phyloP scores from a whole-genome alignment of 2,329 filamentous ascomycete genomes.

The Penicillium decumbens region DNA sequence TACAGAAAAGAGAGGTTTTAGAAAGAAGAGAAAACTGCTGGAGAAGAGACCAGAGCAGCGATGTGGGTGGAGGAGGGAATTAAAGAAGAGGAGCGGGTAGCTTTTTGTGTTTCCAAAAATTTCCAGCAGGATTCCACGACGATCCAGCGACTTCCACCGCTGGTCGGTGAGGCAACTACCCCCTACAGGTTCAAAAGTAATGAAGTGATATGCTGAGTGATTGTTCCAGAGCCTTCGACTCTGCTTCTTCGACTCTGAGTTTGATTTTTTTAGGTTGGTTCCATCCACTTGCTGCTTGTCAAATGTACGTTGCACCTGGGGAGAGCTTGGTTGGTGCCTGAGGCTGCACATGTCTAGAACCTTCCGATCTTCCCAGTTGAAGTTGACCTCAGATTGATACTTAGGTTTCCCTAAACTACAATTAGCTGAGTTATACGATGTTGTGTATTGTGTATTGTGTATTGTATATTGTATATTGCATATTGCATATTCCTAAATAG shows the following conservation, averaged over 20 bases:
- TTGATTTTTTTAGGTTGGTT: neutral
- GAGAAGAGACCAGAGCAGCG: conserved; percentile 18
- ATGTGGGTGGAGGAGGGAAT: conserved; percentile 10
- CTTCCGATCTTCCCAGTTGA: conserved; percentile 17
- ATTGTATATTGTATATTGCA: neutral
- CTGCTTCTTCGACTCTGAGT: neutral
- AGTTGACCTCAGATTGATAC: too few relatives aligned
- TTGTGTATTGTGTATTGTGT: too few relatives aligned
- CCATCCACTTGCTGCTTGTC: neutral
- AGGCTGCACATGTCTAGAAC: conserved; percentile 29
- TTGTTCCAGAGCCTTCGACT: conserved; percentile 22
- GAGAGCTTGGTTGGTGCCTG: conserved; percentile 10
- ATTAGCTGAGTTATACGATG: too few relatives aligned
- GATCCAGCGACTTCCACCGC: conserved; percentile 40
- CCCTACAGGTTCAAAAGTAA: neutral
- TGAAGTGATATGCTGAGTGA: neutral
- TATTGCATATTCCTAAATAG: neutral
- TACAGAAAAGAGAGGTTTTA: conserved; percentile 8
- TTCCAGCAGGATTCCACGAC: conserved; percentile 35
- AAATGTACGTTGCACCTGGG: neutral
- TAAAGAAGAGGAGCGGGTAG: conserved; percentile 17
- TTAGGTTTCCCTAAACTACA: too few relatives aligned
- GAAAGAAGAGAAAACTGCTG: conserved; percentile 21
- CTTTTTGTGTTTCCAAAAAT: conserved; percentile 33
- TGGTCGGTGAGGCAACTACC: conserved; percentile 22